Base-by-base conservation (phyloP, 225 moss, liverwort and hornwort genomes). In the Bryoerythrophyllum caledonicum region DNA sequence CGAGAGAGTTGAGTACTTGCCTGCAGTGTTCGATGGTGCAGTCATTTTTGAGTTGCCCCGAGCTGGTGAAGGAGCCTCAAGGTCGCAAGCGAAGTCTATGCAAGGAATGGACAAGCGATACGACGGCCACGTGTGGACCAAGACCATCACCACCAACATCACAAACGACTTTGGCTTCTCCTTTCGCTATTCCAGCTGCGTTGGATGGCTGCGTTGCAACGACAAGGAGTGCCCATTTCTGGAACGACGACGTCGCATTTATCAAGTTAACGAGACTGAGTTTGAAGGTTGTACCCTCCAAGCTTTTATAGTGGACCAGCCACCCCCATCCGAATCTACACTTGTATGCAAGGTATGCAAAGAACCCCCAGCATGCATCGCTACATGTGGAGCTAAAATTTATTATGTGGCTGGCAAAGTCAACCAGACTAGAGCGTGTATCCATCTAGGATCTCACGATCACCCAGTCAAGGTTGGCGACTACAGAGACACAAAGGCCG, bases 41-140 rank as follows among this genome's bases (percentile, higher is more conserved):
- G 21, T 24, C 24, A 7, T 55, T 0, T 21, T 55, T 23, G 54
- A 55, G 55, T 24, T 55, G 5, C 21, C 24, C 2, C 10, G 23
- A 0, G 0, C 9, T 8, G 4, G 9, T 1, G 3, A 7, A 0
- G 2, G 5, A 3, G 24, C 55, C 1, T 55, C 2, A 11, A 21
- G 10, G 6, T 24, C 5, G 8, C 55, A 55, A 9, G 9, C 55
- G 0, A 55, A 55, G 55, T 55, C 24, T 1, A 23, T 55, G 21
- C 23, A 24, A 2, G 21, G 55, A 21, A 55, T 55, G 23, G 21
- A 55, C 5, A 55, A 55, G 10, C 6, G 6, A 2, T 52, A 52
- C 19, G n/a, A 52, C 11, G 20, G 52, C 20, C 52, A 52, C 5
- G 8, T 52, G 0, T 55, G 5, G 55, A 7, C 24, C 9, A 8